Conservation (phyloP, 179 eudicot species). For the Corrigiola litoralis region DNA sequence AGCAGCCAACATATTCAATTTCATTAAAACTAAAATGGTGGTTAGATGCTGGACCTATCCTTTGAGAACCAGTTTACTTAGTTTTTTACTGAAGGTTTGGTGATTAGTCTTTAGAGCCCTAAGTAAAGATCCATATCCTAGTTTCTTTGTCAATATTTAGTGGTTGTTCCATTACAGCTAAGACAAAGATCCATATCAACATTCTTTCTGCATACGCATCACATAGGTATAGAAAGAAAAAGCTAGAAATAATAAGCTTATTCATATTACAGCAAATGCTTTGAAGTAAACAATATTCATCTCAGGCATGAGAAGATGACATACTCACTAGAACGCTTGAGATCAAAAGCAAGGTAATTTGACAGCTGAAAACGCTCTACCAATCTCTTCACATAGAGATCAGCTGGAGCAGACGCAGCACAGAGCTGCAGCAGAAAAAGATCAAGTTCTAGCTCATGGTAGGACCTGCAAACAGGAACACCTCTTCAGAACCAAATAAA, state of each 20-base stretch:
- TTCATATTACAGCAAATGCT: background rate
- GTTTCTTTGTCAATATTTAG: too few species aligned
- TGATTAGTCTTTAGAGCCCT: too few species aligned
- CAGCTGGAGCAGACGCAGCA: slow-evolving; percentile 98
- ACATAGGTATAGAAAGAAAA: background rate
- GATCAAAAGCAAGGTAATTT: slow-evolving; percentile 53
- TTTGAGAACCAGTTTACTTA: too few species aligned
- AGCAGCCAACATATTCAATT: too few species aligned
- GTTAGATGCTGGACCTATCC: too few species aligned
- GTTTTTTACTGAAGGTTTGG: too few species aligned
- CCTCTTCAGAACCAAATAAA: background rate
- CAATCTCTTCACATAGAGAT: slow-evolving; percentile 64
- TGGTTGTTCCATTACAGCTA: too few species aligned
- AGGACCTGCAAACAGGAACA: slow-evolving; percentile 57
- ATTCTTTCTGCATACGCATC: too few species aligned
- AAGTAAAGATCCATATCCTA: too few species aligned
- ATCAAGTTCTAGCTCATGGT: slow-evolving; percentile 80
- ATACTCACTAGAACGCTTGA: slow-evolving; percentile 76
- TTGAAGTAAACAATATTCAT: background rate
- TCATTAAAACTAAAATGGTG: too few species aligned
- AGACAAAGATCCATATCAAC: too few species aligned
- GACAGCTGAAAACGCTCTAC: slow-evolving; percentile 80
- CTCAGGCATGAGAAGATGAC: slow-evolving; percentile 34
- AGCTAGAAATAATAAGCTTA: background rate
- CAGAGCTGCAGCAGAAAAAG: slow-evolving; percentile 87